Evolutionary conservation across 2,329 filamentous ascomycete genomes (phyloP).

Genomic region (Neofusicoccum parvum): DNA sequence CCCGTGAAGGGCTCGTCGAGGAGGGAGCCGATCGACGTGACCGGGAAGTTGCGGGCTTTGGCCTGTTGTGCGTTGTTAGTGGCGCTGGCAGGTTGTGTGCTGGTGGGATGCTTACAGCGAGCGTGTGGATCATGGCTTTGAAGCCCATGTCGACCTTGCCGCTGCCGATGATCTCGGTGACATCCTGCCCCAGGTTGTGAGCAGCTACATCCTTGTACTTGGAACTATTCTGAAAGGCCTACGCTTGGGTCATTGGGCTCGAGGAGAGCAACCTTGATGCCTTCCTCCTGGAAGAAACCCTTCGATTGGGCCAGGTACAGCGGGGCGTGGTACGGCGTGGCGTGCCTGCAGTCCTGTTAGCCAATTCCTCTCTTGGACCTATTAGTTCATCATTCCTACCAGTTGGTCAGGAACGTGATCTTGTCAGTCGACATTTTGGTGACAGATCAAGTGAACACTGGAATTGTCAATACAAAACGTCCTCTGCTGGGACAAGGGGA

Average conservation of each 20-base stretch:
- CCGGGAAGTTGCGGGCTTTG: constrained; percentile 74
- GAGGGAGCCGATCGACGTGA: constrained; percentile 71
- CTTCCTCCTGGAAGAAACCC: constrained; percentile 74
- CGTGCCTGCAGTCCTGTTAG: constrained; percentile 60
- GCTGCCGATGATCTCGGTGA: constrained; percentile 78
- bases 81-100: no score
- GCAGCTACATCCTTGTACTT: background rate
- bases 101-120: constrained; percentile 57
- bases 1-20: constrained; percentile 81
- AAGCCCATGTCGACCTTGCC: constrained; percentile 77
- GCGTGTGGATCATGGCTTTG: constrained; percentile 83
- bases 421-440: constrained; percentile 76
- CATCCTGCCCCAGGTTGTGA: constrained; percentile 54
- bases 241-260: constrained; percentile 78
- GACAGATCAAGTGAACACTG: constrained; percentile 50
- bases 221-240: constrained; percentile 18
- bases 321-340: constrained; percentile 78
- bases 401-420: constrained; percentile 84
- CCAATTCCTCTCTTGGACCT: constrained; percentile 12
- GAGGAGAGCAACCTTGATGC: constrained; percentile 74
- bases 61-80: constrained; percentile 53
- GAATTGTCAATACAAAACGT: constrained; percentile 51
- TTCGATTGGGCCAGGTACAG: constrained; percentile 76
- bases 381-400: constrained; percentile 52
- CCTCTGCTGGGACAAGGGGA: constrained; percentile 33